Base-by-base conservation (phyloP, 106 monocot species). In the Chionographis japonica region DNA sequence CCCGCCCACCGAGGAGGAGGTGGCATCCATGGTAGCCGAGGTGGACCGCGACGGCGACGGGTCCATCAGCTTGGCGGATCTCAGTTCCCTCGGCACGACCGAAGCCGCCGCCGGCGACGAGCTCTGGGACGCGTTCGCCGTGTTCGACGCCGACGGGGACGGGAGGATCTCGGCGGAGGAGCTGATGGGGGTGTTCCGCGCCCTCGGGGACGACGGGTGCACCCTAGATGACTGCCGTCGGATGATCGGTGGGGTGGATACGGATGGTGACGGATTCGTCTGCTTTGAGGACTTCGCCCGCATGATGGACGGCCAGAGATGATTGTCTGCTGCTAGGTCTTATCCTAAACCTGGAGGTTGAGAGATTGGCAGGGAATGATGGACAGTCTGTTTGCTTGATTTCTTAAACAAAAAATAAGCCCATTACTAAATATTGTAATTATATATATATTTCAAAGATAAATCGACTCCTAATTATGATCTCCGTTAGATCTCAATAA, bases 131-230 rank as follows among this genome's bases (percentile, higher is more conserved):
- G 83, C 89, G 42, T 90, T 90, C 67, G 66, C 37, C n/a, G 74
- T 85, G 15, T 90, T 85, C 72, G 89, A 90, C 61, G 82, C 63
- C 9, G 80, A 90, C 72, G 81, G 80, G 1, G 89, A 90, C 71
- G 89, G 89, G 9, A 79, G 63, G 72, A 90, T 90, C 74, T 80
- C 89, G 2, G 85, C 89, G 50, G 85, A 90, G 77, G 89, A 90
- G 83, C 68, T 85, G n/a, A 60, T 37, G 10, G 60, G 52, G 13
- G 82, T 90, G 11, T 72, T 90, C 65, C 40, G 35, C 4, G 60
- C 68, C 46, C 57, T 92, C 37, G 88, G 83, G 49, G 87, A 85
- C 40, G 75, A 65, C 0, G 72, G 3, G 4, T 92, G 88, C 50
- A 68, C 74, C n/a, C 18, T 88, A 38, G 92, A 92, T 14, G 85